These are phyloP conservation scores for Clonostachys rhizophaga DNA, from an alignment of 2,329 filamentous ascomycete genomes.

Conservation along the genomic window DNA sequence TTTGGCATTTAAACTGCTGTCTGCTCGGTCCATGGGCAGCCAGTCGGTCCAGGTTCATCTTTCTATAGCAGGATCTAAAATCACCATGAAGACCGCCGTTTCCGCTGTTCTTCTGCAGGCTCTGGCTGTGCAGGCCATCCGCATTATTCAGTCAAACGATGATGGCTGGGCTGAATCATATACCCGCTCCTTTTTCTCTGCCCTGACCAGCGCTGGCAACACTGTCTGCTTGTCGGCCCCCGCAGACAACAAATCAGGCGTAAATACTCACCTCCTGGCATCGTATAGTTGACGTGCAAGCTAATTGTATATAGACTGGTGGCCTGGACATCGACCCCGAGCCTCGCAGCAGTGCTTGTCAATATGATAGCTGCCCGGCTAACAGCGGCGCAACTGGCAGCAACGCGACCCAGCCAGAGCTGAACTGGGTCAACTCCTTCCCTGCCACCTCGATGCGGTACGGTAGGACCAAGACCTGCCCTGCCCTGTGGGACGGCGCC, in stretches of 20 bases:
- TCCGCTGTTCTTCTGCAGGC: conserved; percentile 12
- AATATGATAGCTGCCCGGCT: conserved; percentile 57
- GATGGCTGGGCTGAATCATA: conserved; percentile 72
- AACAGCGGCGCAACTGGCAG: conserved; percentile 49
- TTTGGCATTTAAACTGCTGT: too few relatives aligned
- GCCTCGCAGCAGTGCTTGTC: conserved; percentile 44
- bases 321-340: conserved; percentile 41
- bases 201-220: conserved; percentile 50
- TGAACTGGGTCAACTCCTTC: conserved; percentile 71
- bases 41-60: too few relatives aligned
- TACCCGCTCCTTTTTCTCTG: conserved; percentile 53
- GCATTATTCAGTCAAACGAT: conserved; percentile 64
- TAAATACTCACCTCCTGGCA: conserved; percentile 28
- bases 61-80: too few relatives aligned
- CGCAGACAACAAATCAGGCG: conserved; percentile 61
- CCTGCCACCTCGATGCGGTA: conserved; percentile 60
- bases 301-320: conserved; percentile 10
- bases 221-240: conserved; percentile 61
- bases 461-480: conserved; percentile 53
- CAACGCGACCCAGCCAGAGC: conserved; percentile 49
- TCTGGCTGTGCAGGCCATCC: conserved; percentile 26
- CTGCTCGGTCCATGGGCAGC: too few relatives aligned
- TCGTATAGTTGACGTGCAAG: background rate
- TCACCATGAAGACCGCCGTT: conserved; percentile 15
- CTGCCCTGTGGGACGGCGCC: conserved; percentile 44